Evolutionary conservation across 225 moss, liverwort and hornwort species (phyloP), one percentile per base, ranked within the genome.

Genomic region (Takakia lepidozioides): DNA sequence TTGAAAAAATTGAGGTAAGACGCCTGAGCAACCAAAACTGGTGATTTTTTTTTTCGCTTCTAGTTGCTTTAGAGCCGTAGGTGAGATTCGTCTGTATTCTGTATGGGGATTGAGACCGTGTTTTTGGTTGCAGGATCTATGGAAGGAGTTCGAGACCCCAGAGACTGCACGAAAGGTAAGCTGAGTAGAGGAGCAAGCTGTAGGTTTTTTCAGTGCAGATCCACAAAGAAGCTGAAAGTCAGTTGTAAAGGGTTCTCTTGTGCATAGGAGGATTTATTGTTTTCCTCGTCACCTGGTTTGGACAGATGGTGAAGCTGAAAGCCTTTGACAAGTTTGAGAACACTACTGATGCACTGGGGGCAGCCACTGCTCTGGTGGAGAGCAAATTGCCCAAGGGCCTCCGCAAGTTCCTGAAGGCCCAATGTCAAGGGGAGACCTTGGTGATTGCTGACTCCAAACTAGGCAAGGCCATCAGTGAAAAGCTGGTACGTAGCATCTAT

Each of bases 261-360:
- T n/a, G n/a, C n/a, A n/a, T 17, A 9, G 27, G 29, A 29, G 18
- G 23, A 27, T 25, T 48, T 22, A 25, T 48, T 9, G 17, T 27
- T 5, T 25, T 48, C n/a, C n/a, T n/a, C n/a, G n/a, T n/a, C 10
- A 13, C 5, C 20, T 7, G 25, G 25, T 2, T 22, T 28, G 13
- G 18, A 2, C 70, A 80, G 80, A 71, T 74, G 64, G 92, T 92
- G 30, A 80, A 80, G 68, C 51, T 92, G 66, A 70, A 82, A 53
- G 92, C 92, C 0, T 92, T 92, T 43, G 83, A 78, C n/a, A 92
- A 92, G 67, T 92, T 92, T 35, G 82, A 76, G 10, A 92, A 92
- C 10, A 92, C 85, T 1, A 80, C 92, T 0, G 92, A 92, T 58
- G 92, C 91, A 2, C 60, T 87, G 0, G 87, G 84, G 28, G 92